A percentile compares a stretch with the other conserved stretches of the same genome.
phyloP scores from a whole-genome alignment of 306 rosid genomes.

The Erythrophleum fordii region DNA sequence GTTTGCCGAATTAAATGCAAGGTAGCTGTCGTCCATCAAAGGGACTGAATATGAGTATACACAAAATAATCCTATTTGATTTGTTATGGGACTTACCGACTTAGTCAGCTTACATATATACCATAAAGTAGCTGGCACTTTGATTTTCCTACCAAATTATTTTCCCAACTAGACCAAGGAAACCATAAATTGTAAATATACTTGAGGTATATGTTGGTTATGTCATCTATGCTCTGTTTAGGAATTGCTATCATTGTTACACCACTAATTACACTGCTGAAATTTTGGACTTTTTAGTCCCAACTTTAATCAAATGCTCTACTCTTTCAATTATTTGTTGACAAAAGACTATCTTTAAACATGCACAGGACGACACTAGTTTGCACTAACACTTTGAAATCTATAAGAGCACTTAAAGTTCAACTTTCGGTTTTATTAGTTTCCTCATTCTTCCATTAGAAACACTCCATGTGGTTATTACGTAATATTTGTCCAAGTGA shows the following conservation, averaged over 20 bases:
- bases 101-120: neutral
- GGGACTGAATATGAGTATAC: neutral
- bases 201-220: neutral
- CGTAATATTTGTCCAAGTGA: slow-evolving; percentile 42
- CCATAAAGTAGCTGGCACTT: neutral
- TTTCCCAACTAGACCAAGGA: neutral
- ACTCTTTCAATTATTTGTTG: neutral
- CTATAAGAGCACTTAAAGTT: slow-evolving; percentile 17
- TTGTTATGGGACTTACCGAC: neutral
- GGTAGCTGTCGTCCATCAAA: neutral
- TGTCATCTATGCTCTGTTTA: neutral
- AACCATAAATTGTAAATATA: too few relatives aligned
- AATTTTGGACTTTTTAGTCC: slow-evolving; percentile 19
- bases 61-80: neutral
- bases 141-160: neutral
- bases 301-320: slow-evolving; percentile 8
- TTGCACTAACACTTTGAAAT: slow-evolving; percentile 27
- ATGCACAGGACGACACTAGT: slow-evolving; percentile 21
- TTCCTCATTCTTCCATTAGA: slow-evolving; percentile 3
- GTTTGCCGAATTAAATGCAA: neutral
- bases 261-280: slow-evolving; percentile 37
- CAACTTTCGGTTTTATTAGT: slow-evolving; percentile 16
- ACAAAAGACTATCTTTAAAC: slow-evolving; percentile 17
- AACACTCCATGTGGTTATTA: slow-evolving; percentile 6
- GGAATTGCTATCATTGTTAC: slow-evolving; percentile 2